phyloP scores from a whole-genome alignment of 768 basidiomycete genomes.

The Kwoniella pini region DNA sequence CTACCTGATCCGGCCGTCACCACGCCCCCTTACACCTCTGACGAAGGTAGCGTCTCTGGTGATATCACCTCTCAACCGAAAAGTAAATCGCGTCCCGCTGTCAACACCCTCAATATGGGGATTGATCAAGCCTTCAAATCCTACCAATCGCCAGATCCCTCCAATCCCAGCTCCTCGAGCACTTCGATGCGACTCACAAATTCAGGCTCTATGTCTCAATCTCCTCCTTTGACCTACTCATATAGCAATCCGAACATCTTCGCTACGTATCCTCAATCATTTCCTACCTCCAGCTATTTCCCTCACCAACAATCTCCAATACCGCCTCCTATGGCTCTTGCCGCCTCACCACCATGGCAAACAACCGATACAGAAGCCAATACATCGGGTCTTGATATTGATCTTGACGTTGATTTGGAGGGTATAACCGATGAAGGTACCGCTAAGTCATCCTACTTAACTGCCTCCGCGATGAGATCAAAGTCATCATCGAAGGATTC shows the following conservation, averaged over 20 bases:
- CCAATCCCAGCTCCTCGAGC: conserved; percentile 5
- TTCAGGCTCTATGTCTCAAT: background rate
- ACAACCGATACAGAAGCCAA: conserved; percentile 23
- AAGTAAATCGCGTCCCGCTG: background rate
- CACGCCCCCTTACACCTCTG: conserved; percentile 21
- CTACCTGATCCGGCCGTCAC: conserved; percentile 12
- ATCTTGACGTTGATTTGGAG: conserved; percentile 12
- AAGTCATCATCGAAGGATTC: background rate
- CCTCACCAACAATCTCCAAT: background rate
- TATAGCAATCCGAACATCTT: conserved; percentile 15
- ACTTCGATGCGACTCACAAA: background rate
- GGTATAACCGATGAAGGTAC: background rate
- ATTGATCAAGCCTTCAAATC: background rate
- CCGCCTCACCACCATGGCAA: conserved; percentile 23
- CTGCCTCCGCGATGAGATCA: background rate
- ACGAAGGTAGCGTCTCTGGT: conserved; percentile 14
- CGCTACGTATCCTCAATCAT: conserved; percentile 11
- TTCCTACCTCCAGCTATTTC: conserved; percentile 14
- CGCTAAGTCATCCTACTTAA: background rate
- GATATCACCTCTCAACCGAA: background rate
- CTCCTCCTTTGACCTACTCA: conserved; percentile 4
- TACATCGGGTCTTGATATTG: conserved; percentile 16
- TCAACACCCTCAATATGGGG: background rate
- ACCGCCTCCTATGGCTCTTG: background rate
- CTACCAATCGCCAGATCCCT: background rate